Percentiles rank a stretch among this genome's conserved stretches.
Evolutionary conservation across 257 asterid genomes (phyloP).

Genomic region (Gentiana straminea): DNA sequence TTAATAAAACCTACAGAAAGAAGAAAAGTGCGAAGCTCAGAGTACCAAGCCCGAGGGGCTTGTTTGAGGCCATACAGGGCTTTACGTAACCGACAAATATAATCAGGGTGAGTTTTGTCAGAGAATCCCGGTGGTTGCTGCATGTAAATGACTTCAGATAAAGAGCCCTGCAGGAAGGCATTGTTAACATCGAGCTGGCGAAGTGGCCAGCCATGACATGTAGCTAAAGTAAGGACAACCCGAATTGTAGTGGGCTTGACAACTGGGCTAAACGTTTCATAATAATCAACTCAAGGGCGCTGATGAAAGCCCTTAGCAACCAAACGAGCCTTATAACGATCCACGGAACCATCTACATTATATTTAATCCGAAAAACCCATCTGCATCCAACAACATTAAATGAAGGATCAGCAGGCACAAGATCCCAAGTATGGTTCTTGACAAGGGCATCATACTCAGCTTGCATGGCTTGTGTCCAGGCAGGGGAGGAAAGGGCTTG

Average conservation of each 20-base stretch:
- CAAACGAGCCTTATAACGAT: not conserved
- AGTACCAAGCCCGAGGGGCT: conserved; percentile 5
- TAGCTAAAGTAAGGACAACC: not conserved
- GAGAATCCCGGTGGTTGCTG: not conserved
- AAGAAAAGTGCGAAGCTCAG: not conserved
- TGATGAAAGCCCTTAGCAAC: too few relatives aligned
- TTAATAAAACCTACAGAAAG: not conserved
- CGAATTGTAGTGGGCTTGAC: not conserved
- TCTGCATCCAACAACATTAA: not conserved
- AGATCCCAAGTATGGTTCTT: not conserved
- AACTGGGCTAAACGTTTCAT: not conserved
- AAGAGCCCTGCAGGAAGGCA: not conserved
- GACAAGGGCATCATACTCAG: not conserved
- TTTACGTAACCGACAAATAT: not conserved
- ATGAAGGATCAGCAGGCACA: not conserved
- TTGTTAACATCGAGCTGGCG: conserved; percentile 1
- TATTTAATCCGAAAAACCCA: not conserved
- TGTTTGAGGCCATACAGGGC: conserved; percentile 5
- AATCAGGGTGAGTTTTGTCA: not conserved
- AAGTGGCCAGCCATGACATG: not conserved
- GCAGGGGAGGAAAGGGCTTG: not conserved
- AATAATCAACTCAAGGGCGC: not conserved
- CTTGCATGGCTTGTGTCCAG: not conserved
- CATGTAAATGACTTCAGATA: not conserved
- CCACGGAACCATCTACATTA: not conserved